A percentile compares a stretch with the other conserved stretches of the same genome.
Conservation (phyloP, 257 asterid species). For the Scutellaria minor region DNA sequence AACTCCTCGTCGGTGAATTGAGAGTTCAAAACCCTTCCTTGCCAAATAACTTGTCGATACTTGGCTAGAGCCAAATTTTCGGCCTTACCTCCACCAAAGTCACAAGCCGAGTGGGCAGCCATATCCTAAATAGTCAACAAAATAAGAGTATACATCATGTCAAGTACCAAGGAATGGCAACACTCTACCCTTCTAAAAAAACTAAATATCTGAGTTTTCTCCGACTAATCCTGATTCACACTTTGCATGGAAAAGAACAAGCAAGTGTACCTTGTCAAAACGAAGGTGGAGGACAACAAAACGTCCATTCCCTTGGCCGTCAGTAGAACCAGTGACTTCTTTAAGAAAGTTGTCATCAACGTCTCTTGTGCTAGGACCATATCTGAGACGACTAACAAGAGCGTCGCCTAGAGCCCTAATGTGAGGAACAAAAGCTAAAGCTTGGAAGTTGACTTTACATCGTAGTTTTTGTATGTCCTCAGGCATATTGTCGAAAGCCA, state of each 20-base stretch:
- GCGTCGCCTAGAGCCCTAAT: conserved; percentile 82
- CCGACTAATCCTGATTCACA: background rate
- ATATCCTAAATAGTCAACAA: conserved; percentile 61
- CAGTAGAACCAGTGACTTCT: conserved; percentile 42
- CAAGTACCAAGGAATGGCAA: background rate
- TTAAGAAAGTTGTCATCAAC: conserved; percentile 45
- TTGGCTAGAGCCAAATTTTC: conserved; percentile 94
- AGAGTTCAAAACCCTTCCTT: conserved; percentile 90
- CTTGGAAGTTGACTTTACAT: conserved; percentile 97
- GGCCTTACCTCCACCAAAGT: conserved; percentile 97
- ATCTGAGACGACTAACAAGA: conserved; percentile 75
- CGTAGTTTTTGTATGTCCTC: conserved; percentile 79
- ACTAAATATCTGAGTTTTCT: too few species aligned
- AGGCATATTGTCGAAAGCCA: conserved; percentile 88
- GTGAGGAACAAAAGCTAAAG: conserved; percentile 88
- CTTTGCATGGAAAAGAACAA: background rate
- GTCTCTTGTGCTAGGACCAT: conserved; percentile 48
- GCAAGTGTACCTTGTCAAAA: conserved; percentile 74
- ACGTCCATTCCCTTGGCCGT: conserved; percentile 60
- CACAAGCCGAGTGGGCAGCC: conserved; percentile 99
- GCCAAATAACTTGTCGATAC: conserved; percentile 95
- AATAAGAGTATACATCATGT: background rate
- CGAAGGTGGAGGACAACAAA: conserved; percentile 92
- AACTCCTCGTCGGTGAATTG: conserved; percentile 95
- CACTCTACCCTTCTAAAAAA: background rate